Conservation (phyloP, 202 grass and related monocot genomes). For the Setaria viridis region DNA sequence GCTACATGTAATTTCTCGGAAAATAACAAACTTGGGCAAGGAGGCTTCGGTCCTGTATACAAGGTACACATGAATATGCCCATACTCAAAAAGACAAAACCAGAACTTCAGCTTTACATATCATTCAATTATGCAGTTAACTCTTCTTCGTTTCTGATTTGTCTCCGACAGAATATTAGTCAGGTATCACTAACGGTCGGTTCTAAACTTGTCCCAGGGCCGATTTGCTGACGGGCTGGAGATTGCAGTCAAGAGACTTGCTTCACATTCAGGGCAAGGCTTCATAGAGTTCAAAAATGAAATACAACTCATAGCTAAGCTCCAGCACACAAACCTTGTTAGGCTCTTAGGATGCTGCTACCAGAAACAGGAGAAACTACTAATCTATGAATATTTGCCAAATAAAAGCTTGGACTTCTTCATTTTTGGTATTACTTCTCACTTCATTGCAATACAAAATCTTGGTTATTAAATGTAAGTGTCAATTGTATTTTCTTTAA, state of each 20-base stretch:
- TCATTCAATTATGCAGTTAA: no score
- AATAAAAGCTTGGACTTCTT: no score
- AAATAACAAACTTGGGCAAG: background rate
- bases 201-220: conserved; percentile 29
- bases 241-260: conserved; percentile 58
- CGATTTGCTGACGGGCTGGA: conserved; percentile 38
- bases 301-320: conserved; percentile 57
- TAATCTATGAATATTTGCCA: conserved; percentile 61
- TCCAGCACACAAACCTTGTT: conserved; percentile 61
- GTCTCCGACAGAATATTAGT: no score
- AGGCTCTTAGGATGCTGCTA: conserved; percentile 55
- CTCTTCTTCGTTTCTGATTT: no score
- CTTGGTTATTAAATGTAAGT: no score
- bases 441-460: no score
- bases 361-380: conserved; percentile 48
- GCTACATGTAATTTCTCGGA: background rate
- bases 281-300: conserved; percentile 61
- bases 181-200: no score
- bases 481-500: no score
- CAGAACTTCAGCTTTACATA: background rate
- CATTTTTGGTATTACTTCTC: no score
- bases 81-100: no score
- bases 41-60: background rate
- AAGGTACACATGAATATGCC: background rate
- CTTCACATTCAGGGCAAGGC: conserved; percentile 54